Percentiles rank a stretch among this genome's conserved stretches.
These are phyloP conservation scores for Thymus quinquecostatus DNA, from an alignment of 257 asterid genomes.

Conservation along the genomic window DNA sequence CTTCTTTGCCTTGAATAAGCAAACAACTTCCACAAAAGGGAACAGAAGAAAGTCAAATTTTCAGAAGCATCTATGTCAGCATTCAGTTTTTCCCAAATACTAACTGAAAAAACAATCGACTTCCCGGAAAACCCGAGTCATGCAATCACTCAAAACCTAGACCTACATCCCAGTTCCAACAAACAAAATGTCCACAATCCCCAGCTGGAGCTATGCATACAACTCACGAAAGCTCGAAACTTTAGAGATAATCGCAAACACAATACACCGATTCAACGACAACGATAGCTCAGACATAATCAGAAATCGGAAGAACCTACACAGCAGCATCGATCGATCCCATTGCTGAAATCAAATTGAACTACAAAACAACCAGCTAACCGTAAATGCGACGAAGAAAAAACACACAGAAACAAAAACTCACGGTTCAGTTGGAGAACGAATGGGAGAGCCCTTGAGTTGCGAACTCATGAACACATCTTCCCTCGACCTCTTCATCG, in stretches of 20 bases:
- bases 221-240: slow-evolving; percentile 22
- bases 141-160: slow-evolving; percentile 7
- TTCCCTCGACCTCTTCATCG: slow-evolving; percentile 80
- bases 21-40: neutral
- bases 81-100: slow-evolving; percentile 1
- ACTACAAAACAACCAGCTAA: slow-evolving; percentile 3
- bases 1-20: neutral
- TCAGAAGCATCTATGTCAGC: slow-evolving; percentile 14
- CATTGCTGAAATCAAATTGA: slow-evolving; percentile 16
- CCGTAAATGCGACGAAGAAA: neutral
- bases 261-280: slow-evolving; percentile 12
- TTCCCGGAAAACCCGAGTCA: slow-evolving; percentile 9
- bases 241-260: slow-evolving; percentile 12
- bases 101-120: neutral
- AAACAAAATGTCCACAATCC: slow-evolving; percentile 9
- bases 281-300: neutral
- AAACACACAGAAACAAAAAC: slow-evolving; percentile 23
- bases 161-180: neutral
- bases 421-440: slow-evolving; percentile 65
- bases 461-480: slow-evolving; percentile 55
- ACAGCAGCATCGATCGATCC: slow-evolving; percentile 22
- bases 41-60: neutral
- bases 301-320: neutral
- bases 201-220: neutral
- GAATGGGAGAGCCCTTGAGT: slow-evolving; percentile 53